A percentile compares a stretch with the other conserved stretches of the same genome.
phyloP scores from a whole-genome alignment of 805 yeast species.

The Groenewaldozyma salmanticensis region DNA sequence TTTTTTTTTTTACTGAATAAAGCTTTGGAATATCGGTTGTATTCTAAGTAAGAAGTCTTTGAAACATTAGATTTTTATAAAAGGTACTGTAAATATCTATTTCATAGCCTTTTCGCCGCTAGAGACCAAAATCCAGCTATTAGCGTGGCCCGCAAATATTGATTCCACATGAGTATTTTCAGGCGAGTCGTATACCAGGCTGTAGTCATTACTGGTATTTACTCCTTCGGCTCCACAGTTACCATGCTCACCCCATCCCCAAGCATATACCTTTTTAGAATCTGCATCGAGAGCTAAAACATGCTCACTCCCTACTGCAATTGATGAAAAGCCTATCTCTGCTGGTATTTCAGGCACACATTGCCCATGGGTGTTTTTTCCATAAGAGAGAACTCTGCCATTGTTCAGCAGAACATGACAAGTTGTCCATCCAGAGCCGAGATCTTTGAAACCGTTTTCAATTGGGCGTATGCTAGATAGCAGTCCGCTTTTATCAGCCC shows the following conservation, averaged over 20 bases:
- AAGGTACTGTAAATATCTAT: neutral
- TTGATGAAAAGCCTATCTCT: conserved; percentile 12
- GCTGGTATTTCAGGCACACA: conserved; percentile 24
- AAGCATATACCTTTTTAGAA: conserved; percentile 41
- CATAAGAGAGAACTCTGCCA: conserved; percentile 40
- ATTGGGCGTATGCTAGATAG: conserved; percentile 2
- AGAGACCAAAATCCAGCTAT: conserved; percentile 11
- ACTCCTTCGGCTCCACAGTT: conserved; percentile 55
- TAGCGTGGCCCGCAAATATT: conserved; percentile 17
- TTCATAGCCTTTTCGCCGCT: neutral
- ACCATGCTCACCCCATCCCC: conserved; percentile 99
- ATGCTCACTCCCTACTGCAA: conserved; percentile 78
- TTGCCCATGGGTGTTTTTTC: conserved; percentile 76
- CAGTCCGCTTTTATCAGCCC: conserved; percentile 27
- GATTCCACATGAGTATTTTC: neutral
- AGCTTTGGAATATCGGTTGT: conserved; percentile 11
- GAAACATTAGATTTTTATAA: conserved; percentile 10
- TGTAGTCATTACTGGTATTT: conserved; percentile 2
- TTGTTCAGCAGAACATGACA: conserved; percentile 36
- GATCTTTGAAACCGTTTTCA: conserved; percentile 6
- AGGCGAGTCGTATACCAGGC: neutral
- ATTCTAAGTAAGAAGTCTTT: conserved; percentile 19
- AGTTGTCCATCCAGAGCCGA: conserved; percentile 72
- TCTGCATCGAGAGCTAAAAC: conserved; percentile 36
- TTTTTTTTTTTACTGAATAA: conserved; percentile 8